Evolutionary conservation across 2,329 filamentous ascomycete species (phyloP), one percentile per base, ranked within the genome.

Genomic region (Juglanconis oblonga): DNA sequence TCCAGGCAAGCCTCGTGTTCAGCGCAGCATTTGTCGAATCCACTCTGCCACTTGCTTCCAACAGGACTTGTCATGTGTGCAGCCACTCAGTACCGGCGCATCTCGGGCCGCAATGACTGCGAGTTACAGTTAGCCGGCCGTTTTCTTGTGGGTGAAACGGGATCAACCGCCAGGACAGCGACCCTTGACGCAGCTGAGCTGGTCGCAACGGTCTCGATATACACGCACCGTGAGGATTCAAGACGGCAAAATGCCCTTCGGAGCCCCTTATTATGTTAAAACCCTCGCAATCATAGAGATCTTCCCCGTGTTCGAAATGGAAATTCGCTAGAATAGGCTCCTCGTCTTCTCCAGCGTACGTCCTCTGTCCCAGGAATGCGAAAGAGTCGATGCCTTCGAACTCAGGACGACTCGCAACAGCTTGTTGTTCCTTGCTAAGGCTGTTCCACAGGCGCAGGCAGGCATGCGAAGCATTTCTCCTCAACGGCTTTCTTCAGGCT

Each of bases 241-340:
- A 8, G 1, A 49, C 10, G 3, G 38, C 24, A 11, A 58, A 62
- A 4, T 10, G 4, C 7, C 51, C 55, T 3, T 9, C 1, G 1
- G 3, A 6, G 11, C 36, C 8, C 13, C 2, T 5, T 3, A 52
- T 33, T 8, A 5, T 5, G 2, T 44, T 31, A 5, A 55, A 58
- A 2, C 58, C 59, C 5, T 62, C 59, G 11, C 51, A 55, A 17
- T 58, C 55, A 2, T 11, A 62, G 0, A 62, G 31, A 8, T 62
- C 59, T 10, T 62, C 55, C 5, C 24, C 54, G 5, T 29, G 50
- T 4, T 17, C 9, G 7, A 57, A 52, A 1, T 14, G 8, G 4
- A 61, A 0, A 1, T 2, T 14, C 1, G 45, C 55, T 10, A 58
- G 4, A 9, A 47, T 32, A 1, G 11, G 11, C 1, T 31, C 4